A percentile compares a stretch with the other conserved stretches of the same genome.
Conservation (phyloP, 2,329 filamentous ascomycete genomes). For the Monosporascus sp. region DNA sequence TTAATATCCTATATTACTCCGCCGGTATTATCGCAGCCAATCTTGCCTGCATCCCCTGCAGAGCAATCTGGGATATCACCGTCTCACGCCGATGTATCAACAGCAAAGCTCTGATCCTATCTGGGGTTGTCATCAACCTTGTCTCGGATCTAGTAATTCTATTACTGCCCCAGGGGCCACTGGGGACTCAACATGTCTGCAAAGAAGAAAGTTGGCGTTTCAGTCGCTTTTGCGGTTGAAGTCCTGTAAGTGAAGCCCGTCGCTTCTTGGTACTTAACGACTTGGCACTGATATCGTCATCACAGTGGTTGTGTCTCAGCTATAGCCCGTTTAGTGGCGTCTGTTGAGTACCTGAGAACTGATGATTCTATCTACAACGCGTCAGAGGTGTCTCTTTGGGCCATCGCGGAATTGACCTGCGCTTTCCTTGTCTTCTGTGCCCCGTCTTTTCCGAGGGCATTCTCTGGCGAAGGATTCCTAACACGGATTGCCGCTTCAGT, state of each 20-base stretch:
- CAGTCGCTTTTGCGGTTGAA: slow-evolving; percentile 8
- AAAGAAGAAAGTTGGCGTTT: slow-evolving; percentile 8
- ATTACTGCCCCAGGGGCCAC: slow-evolving; percentile 6
- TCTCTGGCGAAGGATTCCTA: not conserved
- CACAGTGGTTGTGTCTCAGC: not conserved
- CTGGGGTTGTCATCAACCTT: slow-evolving; percentile 11
- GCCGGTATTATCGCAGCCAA: not conserved
- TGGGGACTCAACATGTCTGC: slow-evolving; percentile 5
- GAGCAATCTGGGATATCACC: not conserved
- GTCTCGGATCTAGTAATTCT: slow-evolving; percentile 8
- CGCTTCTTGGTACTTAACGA: not conserved
- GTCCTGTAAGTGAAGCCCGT: slow-evolving; percentile 5
- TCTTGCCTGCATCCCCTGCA: not conserved
- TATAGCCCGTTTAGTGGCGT: not conserved
- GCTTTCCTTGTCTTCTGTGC: not conserved
- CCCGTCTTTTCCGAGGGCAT: not conserved
- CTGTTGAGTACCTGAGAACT: not conserved
- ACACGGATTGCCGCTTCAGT: not conserved
- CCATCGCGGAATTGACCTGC: not conserved
- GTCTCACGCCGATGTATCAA: not conserved
- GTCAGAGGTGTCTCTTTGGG: not conserved
- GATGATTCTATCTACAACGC: not conserved
- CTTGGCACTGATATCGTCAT: not conserved
- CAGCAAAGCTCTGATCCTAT: not conserved
- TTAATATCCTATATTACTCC: not conserved